A percentile compares a stretch with the other conserved stretches of the same genome.
Conservation (phyloP, 2,329 filamentous ascomycete genomes). For the Aotearoamyces nothofagi region DNA sequence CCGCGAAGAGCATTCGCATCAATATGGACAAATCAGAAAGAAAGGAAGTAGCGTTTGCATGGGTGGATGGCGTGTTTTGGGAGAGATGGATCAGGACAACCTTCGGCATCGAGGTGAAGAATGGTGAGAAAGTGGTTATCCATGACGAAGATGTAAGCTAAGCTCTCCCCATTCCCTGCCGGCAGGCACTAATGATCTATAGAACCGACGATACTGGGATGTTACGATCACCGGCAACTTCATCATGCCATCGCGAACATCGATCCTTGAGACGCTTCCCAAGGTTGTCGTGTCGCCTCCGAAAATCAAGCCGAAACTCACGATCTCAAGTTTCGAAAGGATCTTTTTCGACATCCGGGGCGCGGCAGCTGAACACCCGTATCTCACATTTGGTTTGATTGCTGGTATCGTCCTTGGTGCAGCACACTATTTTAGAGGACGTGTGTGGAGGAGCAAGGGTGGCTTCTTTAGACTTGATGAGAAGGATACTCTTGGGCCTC, state of each 20-base stretch:
- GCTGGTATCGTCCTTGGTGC: conserved; percentile 37
- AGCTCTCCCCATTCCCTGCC: background rate
- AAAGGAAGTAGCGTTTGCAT: conserved; percentile 87
- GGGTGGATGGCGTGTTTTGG: conserved; percentile 96
- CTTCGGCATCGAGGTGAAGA: conserved; percentile 76
- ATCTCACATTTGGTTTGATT: conserved; percentile 39
- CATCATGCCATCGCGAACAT: conserved; percentile 65
- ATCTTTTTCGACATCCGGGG: conserved; percentile 52
- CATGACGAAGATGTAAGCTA: conserved; percentile 87
- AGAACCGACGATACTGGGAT: conserved; percentile 95
- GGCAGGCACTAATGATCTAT: conserved; percentile 20
- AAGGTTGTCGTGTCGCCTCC: conserved; percentile 34
- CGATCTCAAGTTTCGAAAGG: conserved; percentile 57
- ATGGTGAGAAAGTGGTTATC: conserved; percentile 87
- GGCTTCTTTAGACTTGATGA: conserved; percentile 47
- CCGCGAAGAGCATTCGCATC: conserved; percentile 83
- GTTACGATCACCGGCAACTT: conserved; percentile 74
- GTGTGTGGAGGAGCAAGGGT: conserved; percentile 35
- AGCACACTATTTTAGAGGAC: conserved; percentile 37
- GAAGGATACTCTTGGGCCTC: too few species aligned
- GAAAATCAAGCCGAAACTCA: conserved; percentile 62
- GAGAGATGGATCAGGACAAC: conserved; percentile 93
- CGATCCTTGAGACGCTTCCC: conserved; percentile 25
- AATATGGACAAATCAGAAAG: conserved; percentile 77
- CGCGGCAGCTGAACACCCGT: conserved; percentile 42